Percentiles rank a stretch among this genome's conserved stretches.
phyloP scores from a whole-genome alignment of 495 filamentous ascomycete species.

The Penicillium psychrofluorescens region DNA sequence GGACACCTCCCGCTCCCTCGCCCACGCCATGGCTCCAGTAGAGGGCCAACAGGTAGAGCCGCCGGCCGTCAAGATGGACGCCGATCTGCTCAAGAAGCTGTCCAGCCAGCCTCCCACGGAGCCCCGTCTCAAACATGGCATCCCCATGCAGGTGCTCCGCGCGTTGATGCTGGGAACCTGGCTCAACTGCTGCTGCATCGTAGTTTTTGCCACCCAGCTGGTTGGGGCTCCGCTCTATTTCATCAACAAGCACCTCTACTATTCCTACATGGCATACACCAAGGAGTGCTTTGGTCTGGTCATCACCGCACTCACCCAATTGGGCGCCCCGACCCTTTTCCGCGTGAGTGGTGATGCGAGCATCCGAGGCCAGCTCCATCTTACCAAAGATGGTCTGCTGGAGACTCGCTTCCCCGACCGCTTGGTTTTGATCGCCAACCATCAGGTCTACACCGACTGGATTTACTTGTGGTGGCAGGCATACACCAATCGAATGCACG shows the following conservation, averaged over 20 bases:
- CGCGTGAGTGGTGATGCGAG: constrained; percentile 56
- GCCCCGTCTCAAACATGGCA: constrained; percentile 58
- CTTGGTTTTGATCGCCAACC: constrained; percentile 58
- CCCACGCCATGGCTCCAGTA: too few species aligned
- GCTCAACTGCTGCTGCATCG: constrained; percentile 49
- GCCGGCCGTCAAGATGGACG: constrained; percentile 5
- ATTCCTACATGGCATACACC: constrained; percentile 58
- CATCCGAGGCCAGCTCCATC: constrained; percentile 49
- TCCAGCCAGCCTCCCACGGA: constrained; percentile 21
- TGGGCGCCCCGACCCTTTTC: constrained; percentile 53
- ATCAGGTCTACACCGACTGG: constrained; percentile 69
- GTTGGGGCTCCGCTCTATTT: constrained; percentile 54
- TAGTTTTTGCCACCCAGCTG: constrained; percentile 48
- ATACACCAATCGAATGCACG: constrained; percentile 59
- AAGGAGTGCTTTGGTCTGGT: constrained; percentile 58
- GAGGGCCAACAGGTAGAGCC: constrained; percentile 39
- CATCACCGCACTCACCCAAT: constrained; percentile 53
- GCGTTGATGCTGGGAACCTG: constrained; percentile 57
- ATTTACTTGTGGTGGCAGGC: constrained; percentile 66
- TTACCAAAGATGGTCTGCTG: constrained; percentile 47
- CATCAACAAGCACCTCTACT: constrained; percentile 52
- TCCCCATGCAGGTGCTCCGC: constrained; percentile 55
- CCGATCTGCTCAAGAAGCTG: constrained; percentile 13
- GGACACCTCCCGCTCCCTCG: too few species aligned
- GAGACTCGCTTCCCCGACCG: constrained; percentile 53